phyloP scores from a whole-genome alignment of 2,329 filamentous ascomycete genomes.

The Exophiala spinifera region DNA sequence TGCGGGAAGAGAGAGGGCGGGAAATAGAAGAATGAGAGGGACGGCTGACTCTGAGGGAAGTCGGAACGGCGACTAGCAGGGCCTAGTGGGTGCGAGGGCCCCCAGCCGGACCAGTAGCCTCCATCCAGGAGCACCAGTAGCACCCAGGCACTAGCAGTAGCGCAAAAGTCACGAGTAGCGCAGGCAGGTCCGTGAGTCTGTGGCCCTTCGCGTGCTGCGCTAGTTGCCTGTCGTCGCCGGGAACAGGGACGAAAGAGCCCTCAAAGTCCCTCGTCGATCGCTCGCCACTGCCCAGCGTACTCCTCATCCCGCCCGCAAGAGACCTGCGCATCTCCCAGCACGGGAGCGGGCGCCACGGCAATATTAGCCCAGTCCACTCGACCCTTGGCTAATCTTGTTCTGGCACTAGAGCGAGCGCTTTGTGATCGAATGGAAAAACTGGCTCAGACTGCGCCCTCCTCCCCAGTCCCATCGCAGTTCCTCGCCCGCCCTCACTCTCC shows the following conservation, averaged over 20 bases:
- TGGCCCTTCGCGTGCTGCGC: background rate
- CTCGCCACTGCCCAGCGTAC: background rate
- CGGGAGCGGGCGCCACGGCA: background rate
- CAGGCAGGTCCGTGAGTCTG: too few species aligned
- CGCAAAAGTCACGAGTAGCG: background rate
- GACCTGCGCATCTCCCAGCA: conserved; percentile 4
- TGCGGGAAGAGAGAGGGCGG: conserved; percentile 9
- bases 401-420: conserved; percentile 19
- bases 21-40: background rate
- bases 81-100: background rate
- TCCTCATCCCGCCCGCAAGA: background rate
- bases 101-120: background rate
- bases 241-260: conserved; percentile 4
- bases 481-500: background rate
- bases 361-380: conserved; percentile 4
- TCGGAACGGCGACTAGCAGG: background rate
- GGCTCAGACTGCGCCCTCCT: conserved; percentile 5
- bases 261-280: background rate
- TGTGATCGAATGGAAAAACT: conserved; percentile 11
- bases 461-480: too few species aligned
- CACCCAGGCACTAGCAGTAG: background rate
- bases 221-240: conserved; percentile 8
- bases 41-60: background rate
- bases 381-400: conserved; percentile 11
- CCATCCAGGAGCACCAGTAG: background rate